Percentiles rank a stretch among this genome's conserved stretches.
Conservation (phyloP, 2,329 filamentous ascomycete genomes). For the Biscogniauxia sp. region DNA sequence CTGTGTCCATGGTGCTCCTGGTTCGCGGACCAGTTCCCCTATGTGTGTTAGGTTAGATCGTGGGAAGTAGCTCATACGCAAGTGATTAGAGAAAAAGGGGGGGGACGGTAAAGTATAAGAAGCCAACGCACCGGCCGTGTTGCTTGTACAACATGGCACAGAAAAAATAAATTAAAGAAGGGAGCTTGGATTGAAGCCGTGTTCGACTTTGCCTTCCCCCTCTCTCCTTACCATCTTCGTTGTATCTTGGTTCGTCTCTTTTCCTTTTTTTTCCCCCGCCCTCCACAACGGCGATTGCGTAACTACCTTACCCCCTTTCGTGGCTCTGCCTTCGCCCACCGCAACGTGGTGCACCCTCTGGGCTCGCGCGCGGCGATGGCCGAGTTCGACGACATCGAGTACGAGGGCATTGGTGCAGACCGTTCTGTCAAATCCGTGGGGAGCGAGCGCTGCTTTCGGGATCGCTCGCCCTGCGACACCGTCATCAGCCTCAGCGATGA, state of each 20-base stretch:
- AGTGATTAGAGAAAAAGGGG: too few relatives aligned
- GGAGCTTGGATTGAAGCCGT: neutral
- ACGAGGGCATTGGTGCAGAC: constrained; percentile 22
- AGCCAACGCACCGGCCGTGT: neutral
- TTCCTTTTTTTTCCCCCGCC: neutral
- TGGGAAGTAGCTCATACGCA: too few relatives aligned
- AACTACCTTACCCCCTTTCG: neutral
- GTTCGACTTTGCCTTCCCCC: neutral
- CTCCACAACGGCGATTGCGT: neutral
- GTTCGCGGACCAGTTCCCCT: too few relatives aligned
- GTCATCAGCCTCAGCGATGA: constrained; percentile 18
- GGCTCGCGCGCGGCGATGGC: constrained; percentile 11
- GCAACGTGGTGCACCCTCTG: neutral
- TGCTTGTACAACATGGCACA: neutral
- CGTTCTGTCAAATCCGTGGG: constrained; percentile 8
- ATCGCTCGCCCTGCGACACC: constrained; percentile 17
- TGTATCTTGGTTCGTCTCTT: neutral
- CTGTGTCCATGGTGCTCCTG: too few relatives aligned
- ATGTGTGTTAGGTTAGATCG: too few relatives aligned
- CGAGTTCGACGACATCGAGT: constrained; percentile 20
- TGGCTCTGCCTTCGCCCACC: neutral
- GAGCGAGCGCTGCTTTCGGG: constrained; percentile 18
- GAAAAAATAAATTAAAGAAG: neutral
- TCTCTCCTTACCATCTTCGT: neutral
- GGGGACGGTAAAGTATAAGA: neutral